phyloP scores from a whole-genome alignment of 1,284 basidiomycete species.

The Pyrrhoderma lamaoense region DNA sequence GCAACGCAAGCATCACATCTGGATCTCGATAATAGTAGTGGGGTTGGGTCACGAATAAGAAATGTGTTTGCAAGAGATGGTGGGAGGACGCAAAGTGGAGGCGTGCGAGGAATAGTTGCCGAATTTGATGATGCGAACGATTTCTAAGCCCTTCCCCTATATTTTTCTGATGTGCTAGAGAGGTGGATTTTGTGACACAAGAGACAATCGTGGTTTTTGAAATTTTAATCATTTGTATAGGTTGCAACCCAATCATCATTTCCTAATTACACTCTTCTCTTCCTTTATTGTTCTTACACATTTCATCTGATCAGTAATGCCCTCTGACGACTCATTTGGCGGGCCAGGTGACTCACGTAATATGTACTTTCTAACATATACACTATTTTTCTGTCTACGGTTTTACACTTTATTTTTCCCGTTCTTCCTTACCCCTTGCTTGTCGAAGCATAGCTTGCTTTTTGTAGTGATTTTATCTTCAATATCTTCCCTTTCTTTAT shows the following conservation, averaged over 20 bases:
- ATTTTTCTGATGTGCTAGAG: neutral
- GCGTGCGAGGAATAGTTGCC: constrained; percentile 62
- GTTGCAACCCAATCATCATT: no score
- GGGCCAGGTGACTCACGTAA: neutral
- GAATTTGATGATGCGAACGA: constrained; percentile 33
- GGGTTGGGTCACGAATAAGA: constrained; percentile 45
- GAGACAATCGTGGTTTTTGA: no score
- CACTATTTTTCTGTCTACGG: neutral
- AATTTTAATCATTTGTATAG: no score
- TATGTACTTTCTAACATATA: neutral
- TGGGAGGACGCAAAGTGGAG: constrained; percentile 73
- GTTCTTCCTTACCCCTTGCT: neutral
- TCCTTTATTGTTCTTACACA: neutral
- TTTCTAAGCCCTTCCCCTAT: constrained; percentile 19
- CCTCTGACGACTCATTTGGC: neutral
- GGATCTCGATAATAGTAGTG: constrained; percentile 18
- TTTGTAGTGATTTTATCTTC: neutral
- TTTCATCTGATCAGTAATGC: neutral
- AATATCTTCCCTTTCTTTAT: neutral
- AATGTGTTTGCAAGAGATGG: constrained; percentile 66
- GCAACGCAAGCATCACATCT: constrained; percentile 2
- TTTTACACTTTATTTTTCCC: neutral
- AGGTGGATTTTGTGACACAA: no score
- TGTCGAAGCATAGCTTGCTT: neutral
- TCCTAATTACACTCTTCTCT: neutral